Evolutionary conservation across 2,329 filamentous ascomycete genomes (phyloP).

Genomic region (Microascus cirrosus): DNA sequence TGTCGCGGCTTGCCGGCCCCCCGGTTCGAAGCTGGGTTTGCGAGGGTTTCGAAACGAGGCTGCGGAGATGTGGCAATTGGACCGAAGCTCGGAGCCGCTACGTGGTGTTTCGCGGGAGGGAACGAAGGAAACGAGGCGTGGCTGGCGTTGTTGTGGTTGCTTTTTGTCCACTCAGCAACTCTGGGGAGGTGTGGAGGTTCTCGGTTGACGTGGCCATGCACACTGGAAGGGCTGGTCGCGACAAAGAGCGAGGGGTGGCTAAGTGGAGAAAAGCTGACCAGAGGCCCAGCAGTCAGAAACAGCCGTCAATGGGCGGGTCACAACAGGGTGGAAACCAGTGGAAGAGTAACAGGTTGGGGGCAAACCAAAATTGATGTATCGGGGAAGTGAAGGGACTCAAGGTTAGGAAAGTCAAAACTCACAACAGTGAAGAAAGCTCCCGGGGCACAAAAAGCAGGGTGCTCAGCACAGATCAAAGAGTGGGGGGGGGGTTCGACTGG

Average conservation of each 20-base stretch:
- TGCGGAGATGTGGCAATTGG: background rate
- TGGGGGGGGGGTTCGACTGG: background rate
- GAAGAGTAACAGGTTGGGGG: background rate
- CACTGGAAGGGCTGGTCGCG: background rate
- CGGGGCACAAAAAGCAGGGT: background rate
- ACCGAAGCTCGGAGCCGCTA: background rate
- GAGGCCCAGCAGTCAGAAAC: background rate
- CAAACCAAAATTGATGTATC: background rate
- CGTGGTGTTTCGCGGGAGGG: background rate
- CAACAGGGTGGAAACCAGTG: too few relatives aligned
- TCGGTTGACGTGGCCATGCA: background rate
- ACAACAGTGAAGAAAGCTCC: background rate
- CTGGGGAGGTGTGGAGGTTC: background rate
- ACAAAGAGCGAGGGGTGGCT: background rate
- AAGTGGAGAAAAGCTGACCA: background rate
- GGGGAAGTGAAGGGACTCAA: background rate
- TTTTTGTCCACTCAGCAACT: background rate
- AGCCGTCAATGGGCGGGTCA: background rate
- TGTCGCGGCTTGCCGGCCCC: slow-evolving; percentile 3
- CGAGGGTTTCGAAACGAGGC: background rate
- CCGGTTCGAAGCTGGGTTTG: slow-evolving; percentile 1
- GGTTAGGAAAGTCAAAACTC: background rate
- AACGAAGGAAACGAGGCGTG: background rate
- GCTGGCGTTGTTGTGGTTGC: background rate
- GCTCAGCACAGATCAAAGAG: background rate